Base-by-base conservation (phyloP, 2,329 filamentous ascomycete species). In the Pleomassaria siparia region DNA sequence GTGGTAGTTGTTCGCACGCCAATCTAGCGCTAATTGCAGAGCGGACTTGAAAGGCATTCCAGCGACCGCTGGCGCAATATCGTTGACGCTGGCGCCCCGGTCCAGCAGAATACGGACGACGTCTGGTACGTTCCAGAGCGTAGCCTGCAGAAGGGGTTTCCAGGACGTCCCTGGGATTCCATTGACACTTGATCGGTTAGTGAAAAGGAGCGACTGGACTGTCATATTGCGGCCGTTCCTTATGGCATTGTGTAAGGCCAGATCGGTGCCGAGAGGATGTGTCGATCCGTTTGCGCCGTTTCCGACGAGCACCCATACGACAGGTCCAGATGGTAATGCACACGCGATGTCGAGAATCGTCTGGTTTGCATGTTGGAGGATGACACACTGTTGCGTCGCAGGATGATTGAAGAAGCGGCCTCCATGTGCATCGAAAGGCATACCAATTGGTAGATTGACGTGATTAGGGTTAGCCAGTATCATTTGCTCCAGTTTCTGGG, bases 201-300 rank as follows among this genome's bases (percentile, higher is more conserved):
- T 50, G 11, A 57, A 32, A 4, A 66, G 45, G 4, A 70, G 42
- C 12, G 56, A 51, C 33, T 67, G 60, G 0, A 70, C 63, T 10
- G 59, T 67, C 30, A 62, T 60, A 2, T 50, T 43, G 3, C 65
- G 53, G 15, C 60, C 62, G 25, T 70, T 70, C 36, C 63, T 69
- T 36, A 69, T 70, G 4, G 66, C 67, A 46, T 69, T 71, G 29
- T 69, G 60, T 7, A 71, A 48, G 1, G 67, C 59, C 10, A 68
- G 46, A 29, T 69, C 66, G 4, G 56, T 66, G 1, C 66, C 66
- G 5, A 63, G 52, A 2, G 66, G 66, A 39, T 69, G 62, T 13
- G 44, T 59, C 3, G 65, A 61, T 21, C 65, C 58, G 45, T 54
- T 67, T 4, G 56, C 66, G n/a, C 59, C 59, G 42, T 67, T 55